Percentiles rank a stretch among this genome's conserved stretches.
Conservation (phyloP, 2,329 filamentous ascomycete species). For the Monilinia laxa region DNA sequence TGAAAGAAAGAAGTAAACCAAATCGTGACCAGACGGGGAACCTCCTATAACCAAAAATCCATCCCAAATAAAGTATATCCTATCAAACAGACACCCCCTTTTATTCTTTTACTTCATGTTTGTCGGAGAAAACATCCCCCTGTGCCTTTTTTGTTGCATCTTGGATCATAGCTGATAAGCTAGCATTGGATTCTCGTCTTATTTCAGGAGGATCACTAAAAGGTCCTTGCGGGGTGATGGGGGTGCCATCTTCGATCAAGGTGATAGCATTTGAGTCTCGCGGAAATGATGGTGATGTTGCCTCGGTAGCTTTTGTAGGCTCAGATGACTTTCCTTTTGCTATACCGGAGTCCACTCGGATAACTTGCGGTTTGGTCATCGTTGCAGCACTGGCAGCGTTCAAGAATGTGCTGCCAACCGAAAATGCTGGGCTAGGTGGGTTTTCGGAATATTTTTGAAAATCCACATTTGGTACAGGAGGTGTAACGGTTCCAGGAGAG, state of each 20-base stretch:
- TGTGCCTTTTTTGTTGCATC: constrained; percentile 45
- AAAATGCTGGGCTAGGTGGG: constrained; percentile 60
- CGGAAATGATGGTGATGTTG: constrained; percentile 25
- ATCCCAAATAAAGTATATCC: neutral
- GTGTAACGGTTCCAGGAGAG: constrained; percentile 49
- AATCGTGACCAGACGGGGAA: constrained; percentile 19
- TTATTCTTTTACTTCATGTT: constrained; percentile 54
- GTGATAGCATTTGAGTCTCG: constrained; percentile 50
- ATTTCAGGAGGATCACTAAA: constrained; percentile 55
- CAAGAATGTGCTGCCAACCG: constrained; percentile 66
- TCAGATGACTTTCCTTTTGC: neutral
- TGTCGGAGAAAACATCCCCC: constrained; percentile 57
- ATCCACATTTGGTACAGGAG: constrained; percentile 73
- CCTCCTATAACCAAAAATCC: neutral
- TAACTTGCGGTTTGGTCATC: constrained; percentile 57
- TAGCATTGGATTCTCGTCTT: constrained; percentile 45
- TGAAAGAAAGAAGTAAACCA: constrained; percentile 11
- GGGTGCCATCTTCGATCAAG: constrained; percentile 53
- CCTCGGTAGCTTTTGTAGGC: neutral
- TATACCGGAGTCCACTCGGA: constrained; percentile 50
- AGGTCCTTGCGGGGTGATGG: constrained; percentile 54
- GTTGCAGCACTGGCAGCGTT: constrained; percentile 62
- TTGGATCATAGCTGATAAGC: constrained; percentile 56
- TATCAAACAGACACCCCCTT: constrained; percentile 7
- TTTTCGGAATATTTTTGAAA: constrained; percentile 55